phyloP scores from a whole-genome alignment of 257 asterid species.

The Plectranthus barbatus region DNA sequence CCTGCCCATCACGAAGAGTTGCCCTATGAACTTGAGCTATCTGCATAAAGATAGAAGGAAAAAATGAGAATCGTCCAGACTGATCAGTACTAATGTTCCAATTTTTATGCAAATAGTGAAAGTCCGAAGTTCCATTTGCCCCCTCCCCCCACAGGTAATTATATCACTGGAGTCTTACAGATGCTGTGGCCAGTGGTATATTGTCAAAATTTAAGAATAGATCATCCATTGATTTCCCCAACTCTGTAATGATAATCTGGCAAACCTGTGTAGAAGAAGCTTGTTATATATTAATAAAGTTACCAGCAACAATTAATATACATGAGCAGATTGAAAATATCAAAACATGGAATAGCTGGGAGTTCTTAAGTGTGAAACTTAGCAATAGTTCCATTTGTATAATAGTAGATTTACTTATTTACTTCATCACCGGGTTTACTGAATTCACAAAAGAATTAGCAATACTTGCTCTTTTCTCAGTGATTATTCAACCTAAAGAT shows the following conservation, averaged over 20 bases:
- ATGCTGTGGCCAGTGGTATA: slow-evolving; percentile 87
- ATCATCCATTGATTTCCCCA: slow-evolving; percentile 77
- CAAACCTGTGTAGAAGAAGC: slow-evolving; percentile 52
- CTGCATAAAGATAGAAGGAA: slow-evolving; percentile 38
- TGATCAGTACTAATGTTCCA: slow-evolving; percentile 7
- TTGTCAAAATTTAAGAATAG: slow-evolving; percentile 66
- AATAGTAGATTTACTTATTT: too few species aligned
- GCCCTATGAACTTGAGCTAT: slow-evolving; percentile 99
- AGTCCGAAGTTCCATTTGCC: slow-evolving; percentile 6
- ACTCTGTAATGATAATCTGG: slow-evolving; percentile 52
- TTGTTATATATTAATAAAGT: too few species aligned
- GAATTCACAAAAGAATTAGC: slow-evolving; percentile 2
- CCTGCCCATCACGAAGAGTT: slow-evolving; percentile 65
- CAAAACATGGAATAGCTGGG: background rate
- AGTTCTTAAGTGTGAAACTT: background rate
- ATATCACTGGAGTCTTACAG: slow-evolving; percentile 62
- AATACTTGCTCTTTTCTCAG: background rate
- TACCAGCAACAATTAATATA: too few species aligned
- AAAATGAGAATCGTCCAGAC: background rate
- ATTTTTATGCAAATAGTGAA: background rate
- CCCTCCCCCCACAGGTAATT: too few species aligned
- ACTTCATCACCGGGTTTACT: background rate
- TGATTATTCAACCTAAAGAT: too few species aligned
- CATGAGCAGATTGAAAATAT: background rate
- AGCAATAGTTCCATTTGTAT: background rate